phyloP scores from a whole-genome alignment of 345 rosid genomes.

The Heritiera fomes region DNA sequence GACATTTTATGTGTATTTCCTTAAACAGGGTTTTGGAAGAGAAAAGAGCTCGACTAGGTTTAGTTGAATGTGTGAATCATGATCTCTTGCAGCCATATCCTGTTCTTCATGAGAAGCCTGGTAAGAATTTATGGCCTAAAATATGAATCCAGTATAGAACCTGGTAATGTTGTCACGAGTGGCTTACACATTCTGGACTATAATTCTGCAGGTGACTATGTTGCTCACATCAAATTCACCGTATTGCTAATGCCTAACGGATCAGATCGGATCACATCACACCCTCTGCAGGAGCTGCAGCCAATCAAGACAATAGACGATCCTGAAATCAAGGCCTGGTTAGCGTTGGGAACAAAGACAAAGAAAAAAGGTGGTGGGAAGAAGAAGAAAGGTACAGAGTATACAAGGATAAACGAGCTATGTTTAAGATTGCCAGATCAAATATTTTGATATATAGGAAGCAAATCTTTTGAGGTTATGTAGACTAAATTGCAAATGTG shows the following conservation, averaged over 20 bases:
- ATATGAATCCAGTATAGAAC: background rate
- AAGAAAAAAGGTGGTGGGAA: constrained; percentile 98
- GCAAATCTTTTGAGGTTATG: background rate
- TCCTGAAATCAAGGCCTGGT: constrained; percentile 96
- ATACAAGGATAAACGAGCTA: background rate
- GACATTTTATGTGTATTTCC: background rate
- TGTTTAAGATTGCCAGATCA: background rate
- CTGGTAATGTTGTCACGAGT: background rate
- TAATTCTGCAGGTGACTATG: constrained; percentile 64
- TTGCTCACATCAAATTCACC: constrained; percentile 92
- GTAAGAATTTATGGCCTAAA: constrained; percentile 33
- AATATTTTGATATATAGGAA: background rate
- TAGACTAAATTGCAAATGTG: background rate
- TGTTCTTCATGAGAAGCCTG: constrained; percentile 93
- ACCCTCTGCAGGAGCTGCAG: constrained; percentile 77
- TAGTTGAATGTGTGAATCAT: constrained; percentile 96
- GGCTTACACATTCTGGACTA: background rate
- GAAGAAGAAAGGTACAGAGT: constrained; percentile 83
- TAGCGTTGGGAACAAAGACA: constrained; percentile 83
- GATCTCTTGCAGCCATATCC: constrained; percentile 96
- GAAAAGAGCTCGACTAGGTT: constrained; percentile 91
- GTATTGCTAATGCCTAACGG: constrained; percentile 97
- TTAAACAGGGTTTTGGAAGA: constrained; percentile 81
- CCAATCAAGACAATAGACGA: constrained; percentile 76
- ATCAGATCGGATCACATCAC: constrained; percentile 84